phyloP scores from a whole-genome alignment of 73 alveolate genomes.

The Paraurostyla sp. region DNA sequence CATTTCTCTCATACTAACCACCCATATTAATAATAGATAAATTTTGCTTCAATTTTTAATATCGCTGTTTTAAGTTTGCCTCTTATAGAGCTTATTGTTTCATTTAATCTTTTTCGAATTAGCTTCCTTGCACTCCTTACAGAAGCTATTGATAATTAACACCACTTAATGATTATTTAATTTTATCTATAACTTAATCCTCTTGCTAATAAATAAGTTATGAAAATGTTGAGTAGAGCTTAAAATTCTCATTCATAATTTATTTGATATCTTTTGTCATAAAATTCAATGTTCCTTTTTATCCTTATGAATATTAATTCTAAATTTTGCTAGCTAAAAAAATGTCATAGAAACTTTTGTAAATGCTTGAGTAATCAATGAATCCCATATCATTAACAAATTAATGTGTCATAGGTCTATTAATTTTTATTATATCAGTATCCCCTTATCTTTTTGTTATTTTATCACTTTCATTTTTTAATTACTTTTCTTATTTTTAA shows the following conservation, averaged over 20 bases:
- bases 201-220: constrained; percentile 22
- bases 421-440: too few species aligned
- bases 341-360: constrained; percentile 70
- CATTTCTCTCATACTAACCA: constrained; percentile 14
- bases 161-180: neutral
- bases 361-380: constrained; percentile 66
- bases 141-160: constrained; percentile 23
- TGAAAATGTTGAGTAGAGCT: constrained; percentile 61
- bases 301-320: constrained; percentile 42
- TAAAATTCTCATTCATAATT: constrained; percentile 32
- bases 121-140: constrained; percentile 44
- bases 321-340: constrained; percentile 48
- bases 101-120: constrained; percentile 35
- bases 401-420: constrained; percentile 54
- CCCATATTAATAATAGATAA: constrained; percentile 44
- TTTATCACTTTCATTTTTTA: neutral
- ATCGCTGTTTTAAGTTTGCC: constrained; percentile 64
- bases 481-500: neutral
- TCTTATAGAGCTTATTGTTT: constrained; percentile 50
- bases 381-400: constrained; percentile 47
- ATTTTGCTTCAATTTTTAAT: constrained; percentile 67
- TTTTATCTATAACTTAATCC: constrained; percentile 23
- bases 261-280: constrained; percentile 63
- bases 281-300: constrained; percentile 8
- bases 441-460: too few species aligned